Base-by-base conservation (phyloP, 139 green algal species). In the Spirogloea muscicola region DNA sequence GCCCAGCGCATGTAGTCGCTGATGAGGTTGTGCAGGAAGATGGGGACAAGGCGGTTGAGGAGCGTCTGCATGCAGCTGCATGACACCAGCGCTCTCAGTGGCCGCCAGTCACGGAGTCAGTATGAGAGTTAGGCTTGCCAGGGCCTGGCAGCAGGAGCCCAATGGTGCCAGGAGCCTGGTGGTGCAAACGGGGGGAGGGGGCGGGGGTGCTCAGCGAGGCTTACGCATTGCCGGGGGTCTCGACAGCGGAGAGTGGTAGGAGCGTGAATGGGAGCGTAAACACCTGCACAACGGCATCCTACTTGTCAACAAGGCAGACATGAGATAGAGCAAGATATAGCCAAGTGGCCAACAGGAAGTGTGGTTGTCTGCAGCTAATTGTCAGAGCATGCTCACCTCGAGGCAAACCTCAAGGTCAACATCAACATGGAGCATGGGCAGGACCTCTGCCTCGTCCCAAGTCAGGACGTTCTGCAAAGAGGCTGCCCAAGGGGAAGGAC, bases 221-320 rank as follows among this genome's bases (percentile, higher is more conserved):
- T 68, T 43, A 68, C 59, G n/a, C 6, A 6, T 36, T 61, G 48
- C 64, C 64, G 7, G 64, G 64, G 27, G 9, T 42, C 64, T 74
- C 64, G 40, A 74, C 64, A 13, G 64, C 64, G 69, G 64, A 74
- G 13, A 74, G 16, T 5, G 64, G 64, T 7, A 74, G 64, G 31
- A 74, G 48, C 37, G 64, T 74, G 52, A 74, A 74, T 4, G 64
- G 64, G 27, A 74, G 4, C 21, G 64, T 74, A 33, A 66, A 74
- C 4, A 74, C 49, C 52, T 74, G 49, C 48, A 49, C 25, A 49
- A n/a, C n/a, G n/a, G n/a, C n/a, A n/a, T n/a, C n/a, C n/a, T n/a
- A n/a, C n/a, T n/a, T n/a, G n/a, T n/a, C n/a, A n/a, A n/a, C n/a
- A n/a, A n/a, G n/a, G n/a, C n/a, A n/a, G n/a, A n/a, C n/a, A n/a